phyloP scores from a whole-genome alignment of 768 basidiomycete species.

The Leccinum aurantiacum region DNA sequence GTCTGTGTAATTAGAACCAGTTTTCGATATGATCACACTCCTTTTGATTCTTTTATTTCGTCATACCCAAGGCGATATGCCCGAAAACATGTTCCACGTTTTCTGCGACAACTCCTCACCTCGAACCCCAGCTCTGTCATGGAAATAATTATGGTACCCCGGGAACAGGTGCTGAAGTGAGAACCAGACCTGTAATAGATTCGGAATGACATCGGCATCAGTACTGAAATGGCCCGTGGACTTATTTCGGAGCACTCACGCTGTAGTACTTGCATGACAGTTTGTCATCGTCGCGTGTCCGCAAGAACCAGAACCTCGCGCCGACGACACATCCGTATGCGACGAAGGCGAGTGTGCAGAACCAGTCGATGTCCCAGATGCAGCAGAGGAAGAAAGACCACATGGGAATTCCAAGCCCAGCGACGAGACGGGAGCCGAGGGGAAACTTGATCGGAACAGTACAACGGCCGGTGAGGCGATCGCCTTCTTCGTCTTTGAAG shows the following conservation, averaged over 20 bases:
- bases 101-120: conserved; percentile 20
- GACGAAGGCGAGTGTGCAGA: conserved; percentile 28
- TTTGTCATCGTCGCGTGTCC: conserved; percentile 31
- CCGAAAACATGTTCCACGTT: conserved; percentile 19
- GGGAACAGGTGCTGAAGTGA: conserved; percentile 36
- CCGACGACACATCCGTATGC: conserved; percentile 36
- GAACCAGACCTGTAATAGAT: conserved; percentile 33
- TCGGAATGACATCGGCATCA: background rate
- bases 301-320: conserved; percentile 31
- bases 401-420: conserved; percentile 34
- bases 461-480: conserved; percentile 36
- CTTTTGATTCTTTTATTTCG: conserved; percentile 4
- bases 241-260: conserved; percentile 20
- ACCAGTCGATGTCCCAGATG: conserved; percentile 38
- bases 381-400: conserved; percentile 40
- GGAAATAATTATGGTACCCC: conserved; percentile 37
- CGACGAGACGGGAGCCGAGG: conserved; percentile 33
- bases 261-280: conserved; percentile 40
- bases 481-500: conserved; percentile 47
- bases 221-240: background rate
- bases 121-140: conserved; percentile 11
- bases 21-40: background rate
- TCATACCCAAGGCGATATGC: background rate
- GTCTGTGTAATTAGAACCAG: background rate
- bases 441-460: conserved; percentile 49